Evolutionary conservation across 1,284 basidiomycete genomes (phyloP).

Genomic region (Schizophyllum commune): DNA sequence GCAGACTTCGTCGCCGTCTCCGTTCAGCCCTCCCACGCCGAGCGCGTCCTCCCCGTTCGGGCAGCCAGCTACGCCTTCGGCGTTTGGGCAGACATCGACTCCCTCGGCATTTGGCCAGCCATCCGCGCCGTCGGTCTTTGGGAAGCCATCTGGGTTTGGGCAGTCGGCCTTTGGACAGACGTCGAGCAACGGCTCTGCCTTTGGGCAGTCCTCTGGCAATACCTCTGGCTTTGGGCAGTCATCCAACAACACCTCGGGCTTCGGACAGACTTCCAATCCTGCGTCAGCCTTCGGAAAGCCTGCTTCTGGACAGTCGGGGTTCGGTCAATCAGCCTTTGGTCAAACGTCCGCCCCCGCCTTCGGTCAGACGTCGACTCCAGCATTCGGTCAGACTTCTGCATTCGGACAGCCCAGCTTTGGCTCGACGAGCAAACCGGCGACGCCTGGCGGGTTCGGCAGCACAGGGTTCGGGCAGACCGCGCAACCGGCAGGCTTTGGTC

Average conservation of each 20-base stretch:
- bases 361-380: slow-evolving; percentile 11
- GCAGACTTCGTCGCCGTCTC: not conserved
- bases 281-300: slow-evolving; percentile 10
- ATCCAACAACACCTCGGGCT: slow-evolving; percentile 13
- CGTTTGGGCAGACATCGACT: slow-evolving; percentile 6
- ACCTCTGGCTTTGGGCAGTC: slow-evolving; percentile 9
- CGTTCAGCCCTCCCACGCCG: too few species aligned
- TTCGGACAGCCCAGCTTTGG: slow-evolving; percentile 13
- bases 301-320: slow-evolving; percentile 9
- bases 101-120: slow-evolving; percentile 17
- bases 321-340: slow-evolving; percentile 14
- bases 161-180: slow-evolving; percentile 1
- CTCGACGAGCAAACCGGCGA: not conserved
- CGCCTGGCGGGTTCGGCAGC: slow-evolving; percentile 10
- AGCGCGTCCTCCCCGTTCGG: too few species aligned
- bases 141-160: slow-evolving; percentile 1
- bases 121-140: slow-evolving; percentile 1
- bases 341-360: slow-evolving; percentile 12
- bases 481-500: slow-evolving; percentile 13
- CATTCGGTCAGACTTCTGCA: slow-evolving; percentile 11
- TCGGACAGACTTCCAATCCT: slow-evolving; percentile 20
- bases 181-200: not conserved
- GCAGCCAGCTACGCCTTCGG: too few species aligned
- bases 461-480: slow-evolving; percentile 17
- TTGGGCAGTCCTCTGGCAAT: not conserved